A percentile compares a stretch with the other conserved stretches of the same genome.
phyloP scores from a whole-genome alignment of 805 yeast genomes.

The Barnettozyma siamensis region DNA sequence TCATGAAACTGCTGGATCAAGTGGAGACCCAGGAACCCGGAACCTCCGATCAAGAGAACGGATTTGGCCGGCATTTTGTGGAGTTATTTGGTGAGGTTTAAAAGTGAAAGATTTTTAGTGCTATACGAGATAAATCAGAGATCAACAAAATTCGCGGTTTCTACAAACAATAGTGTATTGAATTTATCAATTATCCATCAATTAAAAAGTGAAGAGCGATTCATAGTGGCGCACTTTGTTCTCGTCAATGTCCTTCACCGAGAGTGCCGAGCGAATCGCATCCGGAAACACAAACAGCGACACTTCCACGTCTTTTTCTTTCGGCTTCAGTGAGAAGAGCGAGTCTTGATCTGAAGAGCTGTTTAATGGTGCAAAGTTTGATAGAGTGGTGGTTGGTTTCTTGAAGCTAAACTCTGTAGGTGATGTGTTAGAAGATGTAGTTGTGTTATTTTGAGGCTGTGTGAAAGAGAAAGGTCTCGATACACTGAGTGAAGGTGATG shows the following conservation, averaged over 20 bases:
- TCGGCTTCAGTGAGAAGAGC: background rate
- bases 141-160: slow-evolving; percentile 1
- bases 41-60: slow-evolving; percentile 88
- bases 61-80: slow-evolving; percentile 19
- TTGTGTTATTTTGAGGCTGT: background rate
- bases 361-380: background rate
- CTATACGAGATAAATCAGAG: slow-evolving; percentile 3
- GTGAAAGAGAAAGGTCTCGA: background rate
- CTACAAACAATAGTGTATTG: too few relatives aligned
- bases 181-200: too few relatives aligned
- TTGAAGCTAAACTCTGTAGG: background rate
- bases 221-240: slow-evolving; percentile 11
- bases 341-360: background rate
- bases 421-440: background rate
- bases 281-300: slow-evolving; percentile 18
- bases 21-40: slow-evolving; percentile 93
- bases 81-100: background rate
- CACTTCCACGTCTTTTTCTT: background rate
- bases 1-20: slow-evolving; percentile 78
- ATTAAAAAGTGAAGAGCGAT: slow-evolving; percentile 8
- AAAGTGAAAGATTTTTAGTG: background rate
- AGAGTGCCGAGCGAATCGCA: slow-evolving; percentile 11
- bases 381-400: too few relatives aligned
- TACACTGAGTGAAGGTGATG: slow-evolving; percentile 5
- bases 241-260: slow-evolving; percentile 17